Percentiles rank a stretch among this genome's conserved stretches.
Conservation (phyloP, 2,329 filamentous ascomycete species). For the Alternaria solani region DNA sequence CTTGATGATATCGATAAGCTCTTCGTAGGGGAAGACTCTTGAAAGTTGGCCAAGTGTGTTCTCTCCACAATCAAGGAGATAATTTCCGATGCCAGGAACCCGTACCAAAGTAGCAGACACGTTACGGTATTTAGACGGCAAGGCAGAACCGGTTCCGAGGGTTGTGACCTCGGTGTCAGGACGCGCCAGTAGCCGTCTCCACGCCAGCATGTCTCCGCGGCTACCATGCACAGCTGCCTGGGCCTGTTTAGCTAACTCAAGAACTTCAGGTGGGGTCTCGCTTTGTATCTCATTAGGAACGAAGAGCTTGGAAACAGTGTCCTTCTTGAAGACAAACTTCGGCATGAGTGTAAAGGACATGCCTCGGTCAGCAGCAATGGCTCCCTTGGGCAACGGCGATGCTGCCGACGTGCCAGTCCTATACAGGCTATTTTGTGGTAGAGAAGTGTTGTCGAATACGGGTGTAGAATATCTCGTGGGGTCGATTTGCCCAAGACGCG, state of each 20-base stretch:
- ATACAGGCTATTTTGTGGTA: constrained; percentile 49
- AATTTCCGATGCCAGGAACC: constrained; percentile 85
- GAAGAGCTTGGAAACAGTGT: constrained; percentile 49
- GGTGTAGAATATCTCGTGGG: constrained; percentile 76
- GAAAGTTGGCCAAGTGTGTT: constrained; percentile 88
- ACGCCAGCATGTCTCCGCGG: constrained; percentile 58
- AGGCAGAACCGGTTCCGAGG: constrained; percentile 88
- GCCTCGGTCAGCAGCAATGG: constrained; percentile 51
- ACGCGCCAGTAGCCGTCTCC: constrained; percentile 73
- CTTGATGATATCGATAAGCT: constrained; percentile 74
- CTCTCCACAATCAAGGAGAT: constrained; percentile 91
- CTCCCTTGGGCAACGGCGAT: constrained; percentile 27
- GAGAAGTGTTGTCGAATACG: constrained; percentile 65
- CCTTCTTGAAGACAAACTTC: constrained; percentile 48
- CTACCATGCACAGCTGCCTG: constrained; percentile 47
- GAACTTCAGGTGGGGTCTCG: constrained; percentile 57
- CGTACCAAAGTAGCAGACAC: constrained; percentile 87
- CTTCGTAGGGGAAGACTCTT: constrained; percentile 71
- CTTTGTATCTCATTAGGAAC: constrained; percentile 56
- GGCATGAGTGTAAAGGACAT: constrained; percentile 58
- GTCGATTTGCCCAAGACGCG: constrained; percentile 76
- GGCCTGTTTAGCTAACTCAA: constrained; percentile 61
- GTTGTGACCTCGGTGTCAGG: constrained; percentile 83
- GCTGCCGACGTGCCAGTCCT: constrained; percentile 7
- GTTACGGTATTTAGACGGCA: constrained; percentile 93